Percentiles rank a stretch among this genome's conserved stretches.
Conservation (phyloP, 441 rosid species). For the Eutrema salsugineum region DNA sequence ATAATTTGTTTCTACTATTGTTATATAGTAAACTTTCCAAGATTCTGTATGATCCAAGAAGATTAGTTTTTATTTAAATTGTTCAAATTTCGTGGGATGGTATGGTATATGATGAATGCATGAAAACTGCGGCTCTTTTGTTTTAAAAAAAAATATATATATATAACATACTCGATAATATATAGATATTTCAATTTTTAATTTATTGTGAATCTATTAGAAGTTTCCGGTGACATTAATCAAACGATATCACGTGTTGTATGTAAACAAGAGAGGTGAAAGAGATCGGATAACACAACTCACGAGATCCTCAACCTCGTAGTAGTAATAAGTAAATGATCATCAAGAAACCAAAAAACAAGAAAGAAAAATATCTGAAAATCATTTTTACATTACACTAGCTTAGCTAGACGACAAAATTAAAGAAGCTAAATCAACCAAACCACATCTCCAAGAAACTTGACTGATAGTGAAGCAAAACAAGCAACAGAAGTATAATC, state of each 20-base stretch:
- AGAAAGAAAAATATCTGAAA: not conserved
- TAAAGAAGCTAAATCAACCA: slow-evolving; percentile 15
- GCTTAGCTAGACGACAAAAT: not conserved
- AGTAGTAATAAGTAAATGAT: not conserved
- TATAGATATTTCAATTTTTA: not conserved
- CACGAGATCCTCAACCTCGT: slow-evolving; percentile 20
- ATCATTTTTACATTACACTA: not conserved
- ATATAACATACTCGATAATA: too few species aligned
- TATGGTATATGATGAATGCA: not conserved
- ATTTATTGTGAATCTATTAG: not conserved
- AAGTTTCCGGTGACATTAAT: not conserved
- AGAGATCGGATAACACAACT: slow-evolving; percentile 6
- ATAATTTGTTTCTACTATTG: too few species aligned
- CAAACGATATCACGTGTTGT: not conserved
- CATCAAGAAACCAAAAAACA: not conserved
- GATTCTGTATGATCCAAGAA: too few species aligned
- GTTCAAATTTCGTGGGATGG: not conserved
- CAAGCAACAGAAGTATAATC: slow-evolving; percentile 60
- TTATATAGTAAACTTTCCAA: too few species aligned
- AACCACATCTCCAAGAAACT: slow-evolving; percentile 69
- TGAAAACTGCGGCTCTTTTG: not conserved
- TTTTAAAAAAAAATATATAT: too few species aligned
- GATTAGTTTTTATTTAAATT: too few species aligned
- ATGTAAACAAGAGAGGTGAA: not conserved
- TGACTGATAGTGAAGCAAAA: slow-evolving; percentile 70